phyloP scores from a whole-genome alignment of 75 land plant genomes.

The Pinus albicaulis region DNA sequence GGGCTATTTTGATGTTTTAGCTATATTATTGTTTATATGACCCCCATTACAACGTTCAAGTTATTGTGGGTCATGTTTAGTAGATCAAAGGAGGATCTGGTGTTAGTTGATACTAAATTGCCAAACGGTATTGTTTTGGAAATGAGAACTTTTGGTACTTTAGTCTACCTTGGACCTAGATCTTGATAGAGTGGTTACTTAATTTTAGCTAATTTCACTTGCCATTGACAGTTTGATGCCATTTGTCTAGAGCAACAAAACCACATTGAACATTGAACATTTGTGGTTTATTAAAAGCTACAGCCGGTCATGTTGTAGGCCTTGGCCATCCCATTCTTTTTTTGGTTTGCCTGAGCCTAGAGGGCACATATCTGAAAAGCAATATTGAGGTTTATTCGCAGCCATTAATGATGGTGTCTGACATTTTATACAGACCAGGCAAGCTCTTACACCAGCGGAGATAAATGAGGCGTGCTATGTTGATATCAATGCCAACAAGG shows the following conservation, averaged over 20 bases:
- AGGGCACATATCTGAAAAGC: background rate
- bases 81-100: no score
- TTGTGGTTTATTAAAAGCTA: no score
- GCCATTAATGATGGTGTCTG: background rate
- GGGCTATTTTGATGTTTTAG: background rate
- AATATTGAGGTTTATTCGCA: background rate
- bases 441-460: slow-evolving; percentile 71
- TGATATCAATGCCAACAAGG: slow-evolving; percentile 76
- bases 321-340: background rate
- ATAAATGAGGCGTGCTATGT: slow-evolving; percentile 88
- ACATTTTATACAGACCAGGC: slow-evolving; percentile 63
- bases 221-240: no score
- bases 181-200: no score
- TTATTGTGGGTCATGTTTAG: background rate
- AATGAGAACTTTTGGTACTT: no score
- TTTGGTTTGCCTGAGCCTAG: background rate
- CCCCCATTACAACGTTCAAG: background rate
- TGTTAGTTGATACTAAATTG: no score
- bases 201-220: no score
- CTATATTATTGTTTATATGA: background rate
- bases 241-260: no score
- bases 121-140: no score
- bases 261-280: no score
- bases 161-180: no score
- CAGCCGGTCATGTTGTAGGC: background rate